phyloP scores from a whole-genome alignment of 306 rosid species.

The Abrus pulchellus region DNA sequence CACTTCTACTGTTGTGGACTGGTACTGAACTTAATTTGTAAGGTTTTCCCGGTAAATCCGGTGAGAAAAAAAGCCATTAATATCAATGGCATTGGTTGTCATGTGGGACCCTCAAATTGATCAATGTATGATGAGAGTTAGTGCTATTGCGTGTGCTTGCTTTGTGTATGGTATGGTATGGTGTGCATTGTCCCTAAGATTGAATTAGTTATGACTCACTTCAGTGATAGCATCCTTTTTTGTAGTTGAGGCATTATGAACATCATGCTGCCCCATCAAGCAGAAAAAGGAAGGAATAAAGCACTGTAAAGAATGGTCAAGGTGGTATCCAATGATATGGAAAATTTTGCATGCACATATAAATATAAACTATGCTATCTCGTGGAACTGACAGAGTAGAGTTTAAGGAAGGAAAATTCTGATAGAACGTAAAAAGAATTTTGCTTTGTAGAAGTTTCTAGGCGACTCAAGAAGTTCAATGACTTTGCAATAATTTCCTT shows the following conservation, averaged over 20 bases:
- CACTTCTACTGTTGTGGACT: slow-evolving; percentile 39
- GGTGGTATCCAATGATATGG: slow-evolving; percentile 43
- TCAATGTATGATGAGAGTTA: slow-evolving; percentile 20
- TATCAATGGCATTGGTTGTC: slow-evolving; percentile 46
- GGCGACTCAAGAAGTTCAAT: slow-evolving; percentile 1
- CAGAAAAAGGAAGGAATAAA: slow-evolving; percentile 37
- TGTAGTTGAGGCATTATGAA: slow-evolving; percentile 30
- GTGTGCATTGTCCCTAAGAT: slow-evolving; percentile 31
- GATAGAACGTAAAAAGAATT: slow-evolving; percentile 25
- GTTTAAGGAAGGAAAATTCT: slow-evolving; percentile 35
- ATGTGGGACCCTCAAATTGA: slow-evolving; percentile 45
- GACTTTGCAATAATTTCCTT: slow-evolving; percentile 3
- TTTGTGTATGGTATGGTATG: slow-evolving; percentile 12
- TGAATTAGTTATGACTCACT: slow-evolving; percentile 39
- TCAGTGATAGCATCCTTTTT: slow-evolving; percentile 14
- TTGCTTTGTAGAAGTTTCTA: slow-evolving; percentile 6
- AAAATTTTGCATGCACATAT: slow-evolving; percentile 29
- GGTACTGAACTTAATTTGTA: slow-evolving; percentile 43
- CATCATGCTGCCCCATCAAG: slow-evolving; percentile 33
- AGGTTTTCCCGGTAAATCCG: slow-evolving; percentile 21
- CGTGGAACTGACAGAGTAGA: slow-evolving; percentile 17
- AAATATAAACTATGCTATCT: slow-evolving; percentile 11
- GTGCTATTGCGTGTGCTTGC: slow-evolving; percentile 35
- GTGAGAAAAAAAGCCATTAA: slow-evolving; percentile 32
- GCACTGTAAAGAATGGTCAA: slow-evolving; percentile 31